Base-by-base conservation (phyloP, 1,284 basidiomycete genomes). In the Boletus mariae region DNA sequence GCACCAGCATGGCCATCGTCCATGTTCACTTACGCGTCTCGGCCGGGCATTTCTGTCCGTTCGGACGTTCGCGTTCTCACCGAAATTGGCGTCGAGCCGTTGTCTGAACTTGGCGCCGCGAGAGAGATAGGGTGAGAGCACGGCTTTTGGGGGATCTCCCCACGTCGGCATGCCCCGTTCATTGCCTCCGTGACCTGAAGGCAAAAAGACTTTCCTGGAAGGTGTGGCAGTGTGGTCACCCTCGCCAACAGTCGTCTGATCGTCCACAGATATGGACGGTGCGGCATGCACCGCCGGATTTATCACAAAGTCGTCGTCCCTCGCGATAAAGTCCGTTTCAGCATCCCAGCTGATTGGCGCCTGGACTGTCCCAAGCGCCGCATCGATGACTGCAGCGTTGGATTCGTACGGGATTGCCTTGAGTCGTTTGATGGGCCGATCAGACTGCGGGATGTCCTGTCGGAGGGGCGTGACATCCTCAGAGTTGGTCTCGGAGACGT, bases 371-470 rank as follows among this genome's bases (percentile, higher is more conserved):
- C 53, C 67, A 8, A 66, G 65, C 1, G 65, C 61, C 4, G 53
- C 53, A n/a, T 66, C 67, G 25, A 66, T 47, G 6, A 50, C 29
- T 5, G 32, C 49, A 6, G 52, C 4, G 13, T 65, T 58, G 5
- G 55, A 32, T 23, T 68, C 64, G 20, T 66, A 66, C n/a, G 31
- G 45, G 38, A 66, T 52, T 1, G 51, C 10, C 20, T 53, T 69
- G 44, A 56, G 32, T n/a, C 56, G 61, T 49, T 62, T 69, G 25
- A 47, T 26, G 0, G 48, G 29, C 15, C 62, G 60, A 12, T 52
- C 64, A 3, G 40, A 13, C 5, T 4, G 53, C 11, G 40, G 41
- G 20, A 28, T 3, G 20, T 26, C 47, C 31, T n/a, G 54, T 26
- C 15, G 9, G 31, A 37, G 25, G n/a, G 38, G 26, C 4, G 44